Percentiles rank a stretch among this genome's conserved stretches.
phyloP scores from a whole-genome alignment of 2,329 filamentous ascomycete species.

The Lasiodiplodia citricola region DNA sequence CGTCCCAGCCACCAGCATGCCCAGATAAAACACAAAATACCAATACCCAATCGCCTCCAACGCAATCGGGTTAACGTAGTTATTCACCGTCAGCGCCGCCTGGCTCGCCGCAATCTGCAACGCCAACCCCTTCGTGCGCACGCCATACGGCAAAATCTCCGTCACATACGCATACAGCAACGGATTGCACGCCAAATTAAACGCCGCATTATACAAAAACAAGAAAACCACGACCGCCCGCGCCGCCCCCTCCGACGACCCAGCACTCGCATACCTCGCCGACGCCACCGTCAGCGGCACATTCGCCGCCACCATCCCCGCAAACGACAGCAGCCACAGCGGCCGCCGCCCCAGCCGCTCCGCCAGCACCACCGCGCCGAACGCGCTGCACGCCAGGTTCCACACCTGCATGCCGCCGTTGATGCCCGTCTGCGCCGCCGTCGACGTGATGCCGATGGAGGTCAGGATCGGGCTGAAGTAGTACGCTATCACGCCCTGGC shows the following conservation, averaged over 20 bases:
- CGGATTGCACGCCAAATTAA: constrained; percentile 47
- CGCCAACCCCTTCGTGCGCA: constrained; percentile 50
- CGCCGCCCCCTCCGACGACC: constrained; percentile 32
- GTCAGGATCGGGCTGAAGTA: constrained; percentile 45
- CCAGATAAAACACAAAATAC: constrained; percentile 10
- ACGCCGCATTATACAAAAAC: constrained; percentile 44
- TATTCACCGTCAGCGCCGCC: constrained; percentile 51
- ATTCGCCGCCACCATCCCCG: constrained; percentile 52
- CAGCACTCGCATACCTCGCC: constrained; percentile 34
- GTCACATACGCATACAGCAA: constrained; percentile 41
- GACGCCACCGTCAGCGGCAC: constrained; percentile 50
- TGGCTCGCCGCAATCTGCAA: constrained; percentile 54
- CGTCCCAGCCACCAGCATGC: neutral
- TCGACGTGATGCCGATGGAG: constrained; percentile 45
- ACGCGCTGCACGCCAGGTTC: constrained; percentile 45
- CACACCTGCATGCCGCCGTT: constrained; percentile 48
- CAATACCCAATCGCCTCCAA: constrained; percentile 41
- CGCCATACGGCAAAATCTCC: constrained; percentile 42
- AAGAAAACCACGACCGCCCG: constrained; percentile 39
- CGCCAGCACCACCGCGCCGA: constrained; percentile 47
- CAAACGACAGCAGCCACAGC: constrained; percentile 50
- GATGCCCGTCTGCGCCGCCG: constrained; percentile 44
- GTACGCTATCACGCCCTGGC: constrained; percentile 48
- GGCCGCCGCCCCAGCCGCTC: constrained; percentile 50
- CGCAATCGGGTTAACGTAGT: constrained; percentile 52